phyloP scores from a whole-genome alignment of 108 stramenopile genomes.

The Stephanodiscus minutulus region DNA sequence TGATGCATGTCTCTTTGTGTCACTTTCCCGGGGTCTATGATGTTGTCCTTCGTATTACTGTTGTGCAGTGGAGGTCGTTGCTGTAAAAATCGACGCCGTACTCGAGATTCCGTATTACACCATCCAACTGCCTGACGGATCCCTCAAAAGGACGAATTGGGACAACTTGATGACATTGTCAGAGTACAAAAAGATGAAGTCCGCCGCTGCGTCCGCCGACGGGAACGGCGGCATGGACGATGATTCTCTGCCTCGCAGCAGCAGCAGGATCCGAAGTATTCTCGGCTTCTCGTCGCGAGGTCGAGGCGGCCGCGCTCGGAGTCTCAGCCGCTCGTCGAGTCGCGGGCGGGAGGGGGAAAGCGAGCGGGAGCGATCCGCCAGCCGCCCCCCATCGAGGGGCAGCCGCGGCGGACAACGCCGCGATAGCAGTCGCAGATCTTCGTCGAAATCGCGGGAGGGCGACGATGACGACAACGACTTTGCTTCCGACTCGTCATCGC shows the following conservation, averaged over 20 bases:
- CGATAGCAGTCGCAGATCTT: background rate
- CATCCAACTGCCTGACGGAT: constrained; percentile 32
- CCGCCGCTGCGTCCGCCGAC: background rate
- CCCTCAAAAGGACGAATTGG: constrained; percentile 27
- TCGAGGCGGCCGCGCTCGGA: background rate
- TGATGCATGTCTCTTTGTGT: background rate
- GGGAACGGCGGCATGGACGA: constrained; percentile 4
- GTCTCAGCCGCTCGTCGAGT: background rate
- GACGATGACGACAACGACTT: background rate
- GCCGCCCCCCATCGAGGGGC: background rate
- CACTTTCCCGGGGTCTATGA: background rate
- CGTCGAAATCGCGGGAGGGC: background rate
- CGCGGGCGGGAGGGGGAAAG: background rate
- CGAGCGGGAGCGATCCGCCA: background rate
- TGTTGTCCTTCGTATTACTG: background rate
- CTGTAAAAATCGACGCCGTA: constrained; percentile 35
- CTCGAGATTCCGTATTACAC: constrained; percentile 39
- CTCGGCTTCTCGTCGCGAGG: background rate
- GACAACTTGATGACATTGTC: constrained; percentile 17
- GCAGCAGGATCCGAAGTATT: constrained; percentile 2
- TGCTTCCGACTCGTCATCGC: constrained; percentile 1
- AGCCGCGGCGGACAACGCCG: background rate
- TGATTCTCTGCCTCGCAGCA: background rate
- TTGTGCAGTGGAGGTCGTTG: constrained; percentile 20
- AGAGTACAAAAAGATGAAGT: constrained; percentile 20